Evolutionary conservation across 441 rosid genomes (phyloP), one percentile per base, ranked within the genome.

Genomic region (Gossypium gossypioides): DNA sequence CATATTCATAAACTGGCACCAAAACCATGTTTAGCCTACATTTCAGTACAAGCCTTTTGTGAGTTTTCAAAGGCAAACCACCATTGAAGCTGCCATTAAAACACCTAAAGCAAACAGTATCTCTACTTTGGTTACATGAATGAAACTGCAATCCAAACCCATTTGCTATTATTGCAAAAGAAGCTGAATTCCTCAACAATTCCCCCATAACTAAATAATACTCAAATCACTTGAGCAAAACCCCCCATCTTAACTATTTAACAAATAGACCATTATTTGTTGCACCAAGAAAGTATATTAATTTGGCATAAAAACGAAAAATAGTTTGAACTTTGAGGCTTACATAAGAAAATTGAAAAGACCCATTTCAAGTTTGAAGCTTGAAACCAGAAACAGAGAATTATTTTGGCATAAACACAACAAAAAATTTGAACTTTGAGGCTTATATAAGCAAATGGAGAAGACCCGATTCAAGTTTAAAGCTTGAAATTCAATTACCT

Each of bases 121-220:
- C 67, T 72, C 40, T 64, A 55, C 63, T 73, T 12, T 52, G 74
- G 29, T 72, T 13, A 68, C 51, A 21, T 21, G 77, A 72, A 40
- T 56, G 66, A 73, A 55, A 62, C 60, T 70, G 68, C 72, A 68
- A 66, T 72, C 74, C 69, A 65, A 84, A 67, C 40, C 79, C 78
- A 77, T 76, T 70, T 40, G 77, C 64, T 50, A 79, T 61, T 55
- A 59, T 66, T 40, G 57, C 29, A 77, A 74, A 54, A 10, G 83
- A 81, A 54, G 76, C 54, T 58, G 81, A 71, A 73, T 65, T 80
- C 62, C 79, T 75, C 80, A 79, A 77, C 1, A 80, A 21, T 69
- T 82, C 90, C 24, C 71, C 81, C 89, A 79, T 83, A 68, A 71
- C 60, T 18, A 51, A 57, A 70, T 69, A 19, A 13, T 54, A 46